Evolutionary conservation across 2,329 filamentous ascomycete genomes (phyloP).

Genomic region (Scytalidium lignicola): DNA sequence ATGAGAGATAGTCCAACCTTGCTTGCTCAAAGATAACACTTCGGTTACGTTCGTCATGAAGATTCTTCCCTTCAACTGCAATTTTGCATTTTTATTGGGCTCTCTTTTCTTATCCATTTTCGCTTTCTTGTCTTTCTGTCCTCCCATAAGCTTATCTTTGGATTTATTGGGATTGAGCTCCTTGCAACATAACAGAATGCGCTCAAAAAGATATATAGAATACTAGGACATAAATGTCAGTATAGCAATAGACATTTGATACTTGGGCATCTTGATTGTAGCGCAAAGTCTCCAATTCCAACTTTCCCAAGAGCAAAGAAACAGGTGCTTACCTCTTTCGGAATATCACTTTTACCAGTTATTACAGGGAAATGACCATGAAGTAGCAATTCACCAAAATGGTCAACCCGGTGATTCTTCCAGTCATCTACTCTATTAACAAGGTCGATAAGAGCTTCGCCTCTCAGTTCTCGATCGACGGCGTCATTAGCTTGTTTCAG

Average conservation of each 20-base stretch:
- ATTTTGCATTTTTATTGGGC: conserved; percentile 61
- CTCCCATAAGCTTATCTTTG: conserved; percentile 64
- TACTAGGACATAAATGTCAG: conserved; percentile 53
- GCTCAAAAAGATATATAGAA: conserved; percentile 95
- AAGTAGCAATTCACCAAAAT: conserved; percentile 84
- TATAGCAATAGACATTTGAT: conserved; percentile 2
- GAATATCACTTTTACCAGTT: conserved; percentile 82
- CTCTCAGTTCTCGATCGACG: conserved; percentile 79
- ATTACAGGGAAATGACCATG: conserved; percentile 89
- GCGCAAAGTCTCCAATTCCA: too few species aligned
- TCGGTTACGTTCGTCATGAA: conserved; percentile 99
- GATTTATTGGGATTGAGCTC: conserved; percentile 80
- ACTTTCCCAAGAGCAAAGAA: neutral
- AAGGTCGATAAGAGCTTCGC: conserved; percentile 79
- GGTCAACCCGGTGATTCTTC: conserved; percentile 86
- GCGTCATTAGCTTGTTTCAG: conserved; percentile 84
- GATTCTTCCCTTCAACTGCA: conserved; percentile 93
- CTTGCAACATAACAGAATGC: conserved; percentile 94
- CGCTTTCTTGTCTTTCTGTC: conserved; percentile 70
- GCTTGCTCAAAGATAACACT: conserved; percentile 80
- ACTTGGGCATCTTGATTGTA: too few species aligned
- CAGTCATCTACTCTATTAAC: conserved; percentile 86
- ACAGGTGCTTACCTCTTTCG: conserved; percentile 60
- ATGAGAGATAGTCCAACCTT: conserved; percentile 53
- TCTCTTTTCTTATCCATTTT: conserved; percentile 65